phyloP scores from a whole-genome alignment of 164 flowering plant species.

The Stephania cephalantha region DNA sequence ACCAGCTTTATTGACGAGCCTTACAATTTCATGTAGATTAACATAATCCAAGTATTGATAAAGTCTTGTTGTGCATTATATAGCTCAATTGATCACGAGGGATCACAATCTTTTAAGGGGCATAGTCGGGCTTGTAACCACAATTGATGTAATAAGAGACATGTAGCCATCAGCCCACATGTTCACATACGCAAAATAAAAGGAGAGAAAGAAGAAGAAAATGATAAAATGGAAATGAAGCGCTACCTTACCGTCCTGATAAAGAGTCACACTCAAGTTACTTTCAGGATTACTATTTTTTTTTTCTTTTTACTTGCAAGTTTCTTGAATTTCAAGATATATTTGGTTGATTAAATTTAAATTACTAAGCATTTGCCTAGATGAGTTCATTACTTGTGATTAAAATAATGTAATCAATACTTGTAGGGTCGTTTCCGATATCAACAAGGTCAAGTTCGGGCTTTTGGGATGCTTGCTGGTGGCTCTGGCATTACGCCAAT shows the following conservation, averaged over 20 bases:
- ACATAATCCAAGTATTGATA: background rate
- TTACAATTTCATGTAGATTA: no score
- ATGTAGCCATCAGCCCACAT: no score
- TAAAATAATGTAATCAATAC: constrained; percentile 9
- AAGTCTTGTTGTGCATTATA: background rate
- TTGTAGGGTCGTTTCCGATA: constrained; percentile 88
- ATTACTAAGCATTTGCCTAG: background rate
- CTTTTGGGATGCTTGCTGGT: constrained; percentile 98
- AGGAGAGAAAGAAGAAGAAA: no score
- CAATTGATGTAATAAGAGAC: no score
- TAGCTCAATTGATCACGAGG: no score
- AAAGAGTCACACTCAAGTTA: background rate
- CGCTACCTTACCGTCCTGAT: background rate
- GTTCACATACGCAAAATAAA: no score
- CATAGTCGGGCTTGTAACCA: no score
- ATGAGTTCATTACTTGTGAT: background rate
- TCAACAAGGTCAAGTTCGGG: constrained; percentile 83
- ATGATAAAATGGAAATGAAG: no score
- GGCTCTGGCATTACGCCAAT: constrained; percentile 99
- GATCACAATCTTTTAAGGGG: no score
- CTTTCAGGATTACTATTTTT: no score
- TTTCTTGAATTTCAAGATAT: no score
- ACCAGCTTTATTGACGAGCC: background rate
- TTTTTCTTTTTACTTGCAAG: no score
- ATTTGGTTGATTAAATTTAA: background rate